Percentiles rank a stretch among this genome's conserved stretches.
phyloP scores from a whole-genome alignment of 306 rosid genomes.

The Vachellia pachyceras region DNA sequence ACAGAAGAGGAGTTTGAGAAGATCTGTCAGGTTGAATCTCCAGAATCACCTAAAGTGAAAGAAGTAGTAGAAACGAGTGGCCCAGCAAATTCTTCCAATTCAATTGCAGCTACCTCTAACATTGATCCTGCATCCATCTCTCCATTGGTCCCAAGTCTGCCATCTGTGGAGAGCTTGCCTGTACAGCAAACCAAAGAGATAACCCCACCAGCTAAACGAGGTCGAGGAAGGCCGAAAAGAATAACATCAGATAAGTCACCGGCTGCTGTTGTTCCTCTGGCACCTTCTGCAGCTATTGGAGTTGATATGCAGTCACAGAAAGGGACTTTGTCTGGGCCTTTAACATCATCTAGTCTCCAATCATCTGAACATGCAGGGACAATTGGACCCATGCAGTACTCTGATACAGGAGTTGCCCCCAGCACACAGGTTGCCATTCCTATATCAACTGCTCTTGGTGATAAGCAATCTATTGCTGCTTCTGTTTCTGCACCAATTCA shows the following conservation, averaged over 20 bases:
- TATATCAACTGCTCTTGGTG: conserved; percentile 47
- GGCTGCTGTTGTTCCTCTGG: conserved; percentile 46
- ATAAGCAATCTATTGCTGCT: conserved; percentile 46
- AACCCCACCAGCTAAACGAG: conserved; percentile 88
- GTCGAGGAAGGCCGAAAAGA: conserved; percentile 98
- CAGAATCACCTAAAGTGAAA: conserved; percentile 71
- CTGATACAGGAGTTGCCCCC: conserved; percentile 49
- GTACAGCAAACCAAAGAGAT: conserved; percentile 66
- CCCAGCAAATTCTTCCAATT: conserved; percentile 49
- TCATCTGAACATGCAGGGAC: conserved; percentile 45
- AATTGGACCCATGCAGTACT: conserved; percentile 42
- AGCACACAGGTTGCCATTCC: conserved; percentile 48
- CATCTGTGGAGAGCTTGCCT: conserved; percentile 57
- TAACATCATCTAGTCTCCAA: conserved; percentile 50
- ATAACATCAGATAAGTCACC: conserved; percentile 59
- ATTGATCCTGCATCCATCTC: conserved; percentile 50
- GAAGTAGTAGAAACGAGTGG: conserved; percentile 51
- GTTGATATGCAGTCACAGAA: conserved; percentile 52
- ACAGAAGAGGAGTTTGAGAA: conserved; percentile 99
- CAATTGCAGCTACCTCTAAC: conserved; percentile 49
- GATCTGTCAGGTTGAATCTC: conserved; percentile 83
- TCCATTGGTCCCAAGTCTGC: conserved; percentile 43
- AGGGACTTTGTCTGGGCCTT: conserved; percentile 51
- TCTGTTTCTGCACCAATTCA: conserved; percentile 54
- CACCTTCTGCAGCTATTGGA: conserved; percentile 55